Percentiles rank a stretch among this genome's conserved stretches.
Conservation (phyloP, 2,329 filamentous ascomycete species). For the Hyphodiscus sp. region DNA sequence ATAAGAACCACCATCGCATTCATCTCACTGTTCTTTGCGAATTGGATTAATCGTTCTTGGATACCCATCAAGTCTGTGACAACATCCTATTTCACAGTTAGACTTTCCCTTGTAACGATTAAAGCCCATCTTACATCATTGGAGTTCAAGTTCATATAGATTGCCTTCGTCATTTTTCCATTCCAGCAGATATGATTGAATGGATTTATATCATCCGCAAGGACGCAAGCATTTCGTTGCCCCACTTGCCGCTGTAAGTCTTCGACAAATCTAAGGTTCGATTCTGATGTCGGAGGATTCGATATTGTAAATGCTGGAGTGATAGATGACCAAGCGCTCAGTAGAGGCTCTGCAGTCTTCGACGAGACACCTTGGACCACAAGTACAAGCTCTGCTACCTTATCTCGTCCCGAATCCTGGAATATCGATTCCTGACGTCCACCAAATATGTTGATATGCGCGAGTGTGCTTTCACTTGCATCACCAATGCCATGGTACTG, state of each 20-base stretch:
- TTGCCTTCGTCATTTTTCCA: slow-evolving; percentile 26
- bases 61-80: slow-evolving; percentile 18
- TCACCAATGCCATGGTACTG: slow-evolving; percentile 40
- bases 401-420: slow-evolving; percentile 24
- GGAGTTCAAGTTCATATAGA: slow-evolving; percentile 21
- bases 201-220: slow-evolving; percentile 27
- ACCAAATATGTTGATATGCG: slow-evolving; percentile 54
- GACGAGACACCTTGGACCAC: slow-evolving; percentile 50
- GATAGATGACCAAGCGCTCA: slow-evolving; percentile 34
- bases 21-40: slow-evolving; percentile 24
- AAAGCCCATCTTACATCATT: slow-evolving; percentile 19
- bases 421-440: slow-evolving; percentile 47
- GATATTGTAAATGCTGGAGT: slow-evolving; percentile 44
- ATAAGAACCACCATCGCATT: slow-evolving; percentile 26
- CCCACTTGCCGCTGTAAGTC: slow-evolving; percentile 26
- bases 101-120: neutral
- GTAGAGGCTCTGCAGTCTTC: slow-evolving; percentile 36
- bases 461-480: slow-evolving; percentile 36
- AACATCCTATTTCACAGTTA: slow-evolving; percentile 10
- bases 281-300: slow-evolving; percentile 35
- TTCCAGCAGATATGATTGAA: slow-evolving; percentile 29
- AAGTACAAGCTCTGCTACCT: slow-evolving; percentile 47
- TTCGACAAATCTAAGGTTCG: slow-evolving; percentile 26
- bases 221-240: slow-evolving; percentile 17
- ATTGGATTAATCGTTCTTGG: slow-evolving; percentile 20